Conservation (phyloP, 1,284 basidiomycete genomes). For the Malassezia arunalokei region DNA sequence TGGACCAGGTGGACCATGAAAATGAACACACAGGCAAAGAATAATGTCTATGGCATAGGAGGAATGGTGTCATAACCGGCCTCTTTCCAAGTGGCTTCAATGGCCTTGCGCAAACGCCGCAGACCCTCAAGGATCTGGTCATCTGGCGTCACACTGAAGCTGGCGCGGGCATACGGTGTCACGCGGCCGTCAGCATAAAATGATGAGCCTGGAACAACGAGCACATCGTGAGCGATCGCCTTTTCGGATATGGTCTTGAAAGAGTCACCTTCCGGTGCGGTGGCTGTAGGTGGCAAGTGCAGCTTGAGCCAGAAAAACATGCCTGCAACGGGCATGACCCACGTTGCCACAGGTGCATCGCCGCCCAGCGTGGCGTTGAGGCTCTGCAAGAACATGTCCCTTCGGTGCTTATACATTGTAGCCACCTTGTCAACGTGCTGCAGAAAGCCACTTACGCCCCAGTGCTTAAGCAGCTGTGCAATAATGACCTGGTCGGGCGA, state of each 20-base stretch:
- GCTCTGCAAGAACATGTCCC: constrained; percentile 66
- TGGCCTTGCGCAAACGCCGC: constrained; percentile 23
- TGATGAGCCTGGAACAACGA: constrained; percentile 66
- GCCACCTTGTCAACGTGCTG: constrained; percentile 60
- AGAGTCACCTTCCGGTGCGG: constrained; percentile 54
- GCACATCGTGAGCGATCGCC: constrained; percentile 67
- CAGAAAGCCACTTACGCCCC: constrained; percentile 59
- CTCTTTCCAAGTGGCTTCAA: constrained; percentile 35
- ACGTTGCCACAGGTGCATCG: constrained; percentile 46
- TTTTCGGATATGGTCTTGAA: constrained; percentile 63
- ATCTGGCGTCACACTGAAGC: constrained; percentile 33
- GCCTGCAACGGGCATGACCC: constrained; percentile 73
- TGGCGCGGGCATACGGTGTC: constrained; percentile 35
- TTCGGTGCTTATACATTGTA: constrained; percentile 64
- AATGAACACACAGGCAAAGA: background rate
- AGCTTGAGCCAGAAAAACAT: constrained; percentile 47
- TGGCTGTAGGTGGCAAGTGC: constrained; percentile 28
- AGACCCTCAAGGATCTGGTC: constrained; percentile 34
- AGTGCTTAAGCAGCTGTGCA: constrained; percentile 59
- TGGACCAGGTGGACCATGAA: constrained; percentile 16
- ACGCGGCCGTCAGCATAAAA: constrained; percentile 35
- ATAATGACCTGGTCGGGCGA: constrained; percentile 64
- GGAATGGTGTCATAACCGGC: constrained; percentile 16
- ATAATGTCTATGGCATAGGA: background rate
- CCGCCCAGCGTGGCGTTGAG: constrained; percentile 58